These are phyloP conservation scores for Neurospora sp. DNA, from an alignment of 495 filamentous ascomycete species.

Conservation along the genomic window DNA sequence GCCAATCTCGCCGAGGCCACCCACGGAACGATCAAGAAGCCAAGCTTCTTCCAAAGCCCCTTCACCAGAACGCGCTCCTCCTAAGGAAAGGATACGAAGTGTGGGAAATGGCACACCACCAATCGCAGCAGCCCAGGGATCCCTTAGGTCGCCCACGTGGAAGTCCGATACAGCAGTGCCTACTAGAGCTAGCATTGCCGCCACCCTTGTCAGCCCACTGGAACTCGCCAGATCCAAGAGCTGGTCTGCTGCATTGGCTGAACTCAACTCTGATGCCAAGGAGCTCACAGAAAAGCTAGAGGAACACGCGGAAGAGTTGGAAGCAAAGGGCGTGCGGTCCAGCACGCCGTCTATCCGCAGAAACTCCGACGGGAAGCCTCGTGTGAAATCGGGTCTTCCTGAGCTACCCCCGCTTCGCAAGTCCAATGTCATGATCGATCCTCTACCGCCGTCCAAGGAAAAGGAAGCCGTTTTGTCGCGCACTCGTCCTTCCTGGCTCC, in stretches of 20 bases:
- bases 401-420: slow-evolving; percentile 77
- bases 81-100: slow-evolving; percentile 39
- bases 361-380: slow-evolving; percentile 41
- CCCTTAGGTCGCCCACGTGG: slow-evolving; percentile 37
- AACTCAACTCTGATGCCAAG: slow-evolving; percentile 78
- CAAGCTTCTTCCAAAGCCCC: slow-evolving; percentile 38
- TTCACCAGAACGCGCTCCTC: slow-evolving; percentile 46
- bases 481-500: slow-evolving; percentile 89
- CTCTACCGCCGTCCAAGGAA: slow-evolving; percentile 88
- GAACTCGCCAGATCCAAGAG: slow-evolving; percentile 61
- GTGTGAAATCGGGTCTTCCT: slow-evolving; percentile 43
- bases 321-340: slow-evolving; percentile 30
- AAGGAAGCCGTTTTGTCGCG: slow-evolving; percentile 87
- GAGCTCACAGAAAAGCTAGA: slow-evolving; percentile 84
- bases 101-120: slow-evolving; percentile 46
- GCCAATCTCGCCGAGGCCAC: slow-evolving; percentile 80
- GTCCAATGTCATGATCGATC: slow-evolving; percentile 92
- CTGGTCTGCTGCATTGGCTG: slow-evolving; percentile 70
- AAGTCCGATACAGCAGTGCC: slow-evolving; percentile 26
- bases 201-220: slow-evolving; percentile 20
- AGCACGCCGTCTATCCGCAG: slow-evolving; percentile 28
- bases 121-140: slow-evolving; percentile 37
- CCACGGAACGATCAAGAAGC: slow-evolving; percentile 49
- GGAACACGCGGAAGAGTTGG: slow-evolving; percentile 62
- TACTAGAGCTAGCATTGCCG: slow-evolving; percentile 12